Evolutionary conservation across 495 filamentous ascomycete genomes (phyloP).

Genomic region (Neurospora pannonica): DNA sequence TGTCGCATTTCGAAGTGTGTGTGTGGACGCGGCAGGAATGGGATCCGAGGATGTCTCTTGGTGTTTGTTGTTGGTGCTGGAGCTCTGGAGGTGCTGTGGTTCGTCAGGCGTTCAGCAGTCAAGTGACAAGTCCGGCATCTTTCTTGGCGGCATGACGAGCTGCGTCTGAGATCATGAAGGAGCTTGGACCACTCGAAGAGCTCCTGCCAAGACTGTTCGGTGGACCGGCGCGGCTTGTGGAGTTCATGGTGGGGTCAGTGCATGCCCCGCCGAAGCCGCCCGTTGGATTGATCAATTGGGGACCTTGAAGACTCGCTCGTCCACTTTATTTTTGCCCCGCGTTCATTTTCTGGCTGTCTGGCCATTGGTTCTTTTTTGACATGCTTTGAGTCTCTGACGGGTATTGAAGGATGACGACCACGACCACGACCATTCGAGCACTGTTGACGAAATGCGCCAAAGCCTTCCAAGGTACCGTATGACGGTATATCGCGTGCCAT

Average conservation of each 20-base stretch:
- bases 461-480: neutral
- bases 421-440: neutral
- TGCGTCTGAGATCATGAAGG: neutral
- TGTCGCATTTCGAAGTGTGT: neutral
- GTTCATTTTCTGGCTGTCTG: neutral
- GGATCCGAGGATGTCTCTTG: neutral
- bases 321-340: neutral
- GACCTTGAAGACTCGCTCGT: neutral
- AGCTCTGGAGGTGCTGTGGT: neutral
- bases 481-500: neutral
- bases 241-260: too few relatives aligned
- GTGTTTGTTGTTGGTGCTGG: neutral
- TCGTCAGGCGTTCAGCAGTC: neutral
- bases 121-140: neutral
- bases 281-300: neutral
- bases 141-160: neutral
- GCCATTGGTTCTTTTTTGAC: too few relatives aligned
- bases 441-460: neutral
- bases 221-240: too few relatives aligned
- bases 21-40: neutral
- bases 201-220: neutral
- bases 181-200: neutral
- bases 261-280: neutral
- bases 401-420: neutral
- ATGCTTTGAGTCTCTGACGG: neutral